phyloP scores from a whole-genome alignment of 805 yeast species.

The Zygosaccharomyces kombuchaensis region DNA sequence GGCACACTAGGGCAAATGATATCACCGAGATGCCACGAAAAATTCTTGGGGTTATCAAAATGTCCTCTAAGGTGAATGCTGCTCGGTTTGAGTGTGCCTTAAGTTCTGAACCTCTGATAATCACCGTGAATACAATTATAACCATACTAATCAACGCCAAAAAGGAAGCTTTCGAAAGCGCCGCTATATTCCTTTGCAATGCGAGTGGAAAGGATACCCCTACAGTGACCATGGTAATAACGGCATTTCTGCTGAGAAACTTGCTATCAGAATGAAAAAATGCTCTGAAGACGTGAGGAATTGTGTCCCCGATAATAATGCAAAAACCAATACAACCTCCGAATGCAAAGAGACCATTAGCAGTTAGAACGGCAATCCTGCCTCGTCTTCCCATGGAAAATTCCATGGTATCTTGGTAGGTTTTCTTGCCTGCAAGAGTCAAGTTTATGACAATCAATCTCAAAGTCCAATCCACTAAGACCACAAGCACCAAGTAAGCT shows the following conservation, averaged over 20 bases:
- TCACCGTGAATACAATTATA: slow-evolving; percentile 68
- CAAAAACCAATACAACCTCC: slow-evolving; percentile 95
- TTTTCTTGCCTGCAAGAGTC: slow-evolving; percentile 64
- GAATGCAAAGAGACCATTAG: slow-evolving; percentile 86
- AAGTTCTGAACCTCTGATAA: slow-evolving; percentile 65
- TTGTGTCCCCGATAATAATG: slow-evolving; percentile 90
- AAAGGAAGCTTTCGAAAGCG: slow-evolving; percentile 80
- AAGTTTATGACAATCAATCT: slow-evolving; percentile 77
- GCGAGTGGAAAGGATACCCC: slow-evolving; percentile 81
- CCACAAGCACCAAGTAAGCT: slow-evolving; percentile 54
- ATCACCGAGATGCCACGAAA: slow-evolving; percentile 93
- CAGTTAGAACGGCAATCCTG: slow-evolving; percentile 55
- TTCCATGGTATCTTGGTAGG: slow-evolving; percentile 82
- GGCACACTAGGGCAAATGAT: slow-evolving; percentile 93
- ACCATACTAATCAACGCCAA: slow-evolving; percentile 83
- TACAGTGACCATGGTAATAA: slow-evolving; percentile 65
- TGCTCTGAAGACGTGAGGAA: slow-evolving; percentile 80
- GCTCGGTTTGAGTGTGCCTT: slow-evolving; percentile 45
- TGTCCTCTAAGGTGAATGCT: slow-evolving; percentile 39
- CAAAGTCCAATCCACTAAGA: slow-evolving; percentile 84
- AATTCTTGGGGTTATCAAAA: slow-evolving; percentile 57
- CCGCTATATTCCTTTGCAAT: slow-evolving; percentile 72
- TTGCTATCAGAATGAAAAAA: slow-evolving; percentile 41
- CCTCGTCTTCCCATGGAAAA: slow-evolving; percentile 76
- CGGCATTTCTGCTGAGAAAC: slow-evolving; percentile 47